phyloP scores from a whole-genome alignment of 176 grass and related monocot genomes.

The Canna indica region DNA sequence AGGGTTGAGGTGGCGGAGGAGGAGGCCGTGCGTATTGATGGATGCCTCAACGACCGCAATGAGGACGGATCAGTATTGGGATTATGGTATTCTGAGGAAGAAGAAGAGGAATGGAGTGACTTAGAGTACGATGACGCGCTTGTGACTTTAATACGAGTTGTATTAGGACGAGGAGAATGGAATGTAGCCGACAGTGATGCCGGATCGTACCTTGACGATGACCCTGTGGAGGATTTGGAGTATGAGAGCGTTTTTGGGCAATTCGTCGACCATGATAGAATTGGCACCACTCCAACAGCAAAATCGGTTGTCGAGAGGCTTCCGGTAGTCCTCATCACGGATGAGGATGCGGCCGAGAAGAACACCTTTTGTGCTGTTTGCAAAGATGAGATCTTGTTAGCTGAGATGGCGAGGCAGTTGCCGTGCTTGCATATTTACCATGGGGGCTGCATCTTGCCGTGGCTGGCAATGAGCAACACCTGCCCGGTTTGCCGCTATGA shows the following conservation, averaged over 20 bases:
- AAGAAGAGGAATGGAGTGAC: background rate
- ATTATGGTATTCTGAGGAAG: background rate
- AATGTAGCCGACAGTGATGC: background rate
- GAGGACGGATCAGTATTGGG: background rate
- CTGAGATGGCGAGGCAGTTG: constrained; percentile 6
- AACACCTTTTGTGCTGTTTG: constrained; percentile 10
- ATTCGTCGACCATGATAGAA: background rate
- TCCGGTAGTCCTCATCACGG: background rate
- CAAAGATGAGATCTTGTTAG: background rate
- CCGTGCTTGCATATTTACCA: constrained; percentile 36
- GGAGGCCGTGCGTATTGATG: background rate
- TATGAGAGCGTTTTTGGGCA: background rate
- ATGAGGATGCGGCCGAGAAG: background rate
- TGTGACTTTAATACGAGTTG: background rate
- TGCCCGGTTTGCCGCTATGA: constrained; percentile 39
- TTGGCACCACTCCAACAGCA: background rate
- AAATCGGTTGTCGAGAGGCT: background rate
- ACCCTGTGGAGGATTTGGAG: background rate
- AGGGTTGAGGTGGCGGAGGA: background rate
- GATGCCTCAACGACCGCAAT: background rate
- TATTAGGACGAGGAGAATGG: background rate
- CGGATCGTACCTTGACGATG: background rate
- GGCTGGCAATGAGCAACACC: constrained; percentile 24
- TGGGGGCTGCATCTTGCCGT: constrained; percentile 40
- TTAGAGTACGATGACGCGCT: background rate